These are phyloP conservation scores for Chaetoscypha palmicola DNA, from an alignment of 2,329 filamentous ascomycete genomes.

Conservation along the genomic window DNA sequence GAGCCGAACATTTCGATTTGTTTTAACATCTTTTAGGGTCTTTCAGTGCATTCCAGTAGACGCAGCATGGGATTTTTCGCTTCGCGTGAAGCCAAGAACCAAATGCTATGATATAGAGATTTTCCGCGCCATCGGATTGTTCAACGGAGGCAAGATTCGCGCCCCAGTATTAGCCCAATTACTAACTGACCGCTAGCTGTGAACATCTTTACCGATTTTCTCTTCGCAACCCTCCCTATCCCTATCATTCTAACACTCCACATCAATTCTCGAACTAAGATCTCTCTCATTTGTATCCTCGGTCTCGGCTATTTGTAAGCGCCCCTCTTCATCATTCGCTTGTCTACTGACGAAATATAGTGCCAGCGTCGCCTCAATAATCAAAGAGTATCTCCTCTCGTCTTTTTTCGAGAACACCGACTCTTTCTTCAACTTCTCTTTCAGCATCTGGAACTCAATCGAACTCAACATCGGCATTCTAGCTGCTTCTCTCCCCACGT, in stretches of 20 bases:
- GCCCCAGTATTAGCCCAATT: background rate
- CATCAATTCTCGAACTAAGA: constrained; percentile 36
- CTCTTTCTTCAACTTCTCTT: constrained; percentile 29
- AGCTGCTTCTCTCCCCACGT: constrained; percentile 37
- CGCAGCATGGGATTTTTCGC: constrained; percentile 38
- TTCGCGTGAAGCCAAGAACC: constrained; percentile 24
- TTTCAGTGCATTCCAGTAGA: constrained; percentile 41
- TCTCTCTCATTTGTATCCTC: constrained; percentile 31
- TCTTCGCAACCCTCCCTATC: constrained; percentile 36
- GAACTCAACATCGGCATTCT: constrained; percentile 39
- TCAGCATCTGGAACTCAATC: constrained; percentile 39
- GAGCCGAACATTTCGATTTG: background rate
- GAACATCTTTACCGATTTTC: constrained; percentile 22
- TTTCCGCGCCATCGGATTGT: constrained; percentile 39
- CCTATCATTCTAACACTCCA: constrained; percentile 37
- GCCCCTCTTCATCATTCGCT: background rate
- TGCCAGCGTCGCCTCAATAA: constrained; percentile 37
- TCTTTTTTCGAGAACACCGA: constrained; percentile 33
- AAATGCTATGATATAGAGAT: constrained; percentile 36
- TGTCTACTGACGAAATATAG: constrained; percentile 17
- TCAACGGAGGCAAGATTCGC: constrained; percentile 35
- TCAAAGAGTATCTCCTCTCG: constrained; percentile 36
- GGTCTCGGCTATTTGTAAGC: constrained; percentile 22
- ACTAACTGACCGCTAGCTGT: constrained; percentile 14
- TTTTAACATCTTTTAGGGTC: constrained; percentile 23